Base-by-base conservation (phyloP, 2,329 filamentous ascomycete species). In the Colletotrichum sp. region DNA sequence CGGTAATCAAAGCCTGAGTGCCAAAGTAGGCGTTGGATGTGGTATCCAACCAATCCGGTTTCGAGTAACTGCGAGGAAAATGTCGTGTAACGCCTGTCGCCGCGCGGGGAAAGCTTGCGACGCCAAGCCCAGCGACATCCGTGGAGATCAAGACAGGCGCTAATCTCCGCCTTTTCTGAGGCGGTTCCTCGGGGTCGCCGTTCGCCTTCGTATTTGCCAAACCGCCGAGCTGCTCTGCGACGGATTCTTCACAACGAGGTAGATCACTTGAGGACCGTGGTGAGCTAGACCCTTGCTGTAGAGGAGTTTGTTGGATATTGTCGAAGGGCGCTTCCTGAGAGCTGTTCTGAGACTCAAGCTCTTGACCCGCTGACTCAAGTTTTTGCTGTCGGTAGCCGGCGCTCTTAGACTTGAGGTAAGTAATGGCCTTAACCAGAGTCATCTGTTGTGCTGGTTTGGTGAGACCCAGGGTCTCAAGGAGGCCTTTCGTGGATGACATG, bases 371-470 rank as follows among this genome's bases (percentile, higher is more conserved):
- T 13, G 64, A n/a, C 7, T 73, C 56, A 16, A 48, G 26, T n/a
- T 71, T 78, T 30, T 73, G 73, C 10, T 68, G 34, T 7, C 64
- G 64, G 56, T 80, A 80, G 21, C 32, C 48, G 5, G 73, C 66
- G 58, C 78, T 80, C 16, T 73, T 73, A 3, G 48, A 67, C 65
- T 78, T 78, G 21, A 80, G 69, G 48, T 75, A 59, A 9, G 65
- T 79, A 71, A 96, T 90, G 12, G 91, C 91, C 74, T 88, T 85
- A 16, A 87, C 84, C 3, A 97, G 82, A 2, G 88, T 89, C 59
- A 86, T 85, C 73, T 91, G 90, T 76, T 93, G 90, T 4, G 90
- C 90, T 24, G 92, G 83, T 5, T 89, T 87, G 52, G 83, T 88
- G 70, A 96, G 85, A 2, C 87, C 89, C 21, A 95, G 86, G 8